A percentile compares a stretch with the other conserved stretches of the same genome.
These are phyloP conservation scores for Cercospora janseana DNA, from an alignment of 2,329 filamentous ascomycete genomes.

Conservation along the genomic window DNA sequence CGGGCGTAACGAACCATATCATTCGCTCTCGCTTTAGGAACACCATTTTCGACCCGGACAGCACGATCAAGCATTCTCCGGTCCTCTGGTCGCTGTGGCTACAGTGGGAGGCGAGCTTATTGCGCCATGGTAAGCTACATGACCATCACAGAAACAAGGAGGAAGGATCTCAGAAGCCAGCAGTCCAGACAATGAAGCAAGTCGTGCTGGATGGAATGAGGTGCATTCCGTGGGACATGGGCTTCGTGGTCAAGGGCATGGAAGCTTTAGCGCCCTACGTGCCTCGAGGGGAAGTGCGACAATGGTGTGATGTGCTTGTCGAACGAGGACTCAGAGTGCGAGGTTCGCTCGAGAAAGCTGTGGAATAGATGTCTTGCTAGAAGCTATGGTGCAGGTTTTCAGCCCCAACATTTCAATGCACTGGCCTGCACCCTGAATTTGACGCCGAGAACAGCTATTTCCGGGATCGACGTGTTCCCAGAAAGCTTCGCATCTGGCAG, in stretches of 20 bases:
- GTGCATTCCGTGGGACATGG: constrained; percentile 63
- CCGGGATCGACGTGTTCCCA: too few species aligned
- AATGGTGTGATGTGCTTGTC: constrained; percentile 55
- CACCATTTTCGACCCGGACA: constrained; percentile 38
- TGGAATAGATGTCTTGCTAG: neutral
- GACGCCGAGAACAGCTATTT: too few species aligned
- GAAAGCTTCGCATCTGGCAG: too few species aligned
- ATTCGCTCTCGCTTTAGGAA: constrained; percentile 51
- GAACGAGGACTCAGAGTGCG: constrained; percentile 61
- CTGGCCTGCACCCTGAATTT: too few species aligned
- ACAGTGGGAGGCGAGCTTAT: constrained; percentile 27
- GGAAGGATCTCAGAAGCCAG: too few species aligned
- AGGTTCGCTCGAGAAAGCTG: neutral
- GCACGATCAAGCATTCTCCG: constrained; percentile 33
- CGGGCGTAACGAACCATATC: constrained; percentile 29
- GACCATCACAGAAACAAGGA: too few species aligned
- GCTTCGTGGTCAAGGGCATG: constrained; percentile 58
- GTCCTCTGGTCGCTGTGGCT: constrained; percentile 35
- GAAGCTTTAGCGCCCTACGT: constrained; percentile 31
- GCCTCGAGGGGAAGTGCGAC: constrained; percentile 48
- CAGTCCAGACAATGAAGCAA: constrained; percentile 46
- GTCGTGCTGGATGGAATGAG: constrained; percentile 57
- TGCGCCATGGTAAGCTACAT: constrained; percentile 12
- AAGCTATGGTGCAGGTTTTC: neutral
- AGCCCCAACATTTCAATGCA: too few species aligned